Evolutionary conservation across 768 basidiomycete species (phyloP), one percentile per base, ranked within the genome.

Genomic region (Mrakia frigida): DNA sequence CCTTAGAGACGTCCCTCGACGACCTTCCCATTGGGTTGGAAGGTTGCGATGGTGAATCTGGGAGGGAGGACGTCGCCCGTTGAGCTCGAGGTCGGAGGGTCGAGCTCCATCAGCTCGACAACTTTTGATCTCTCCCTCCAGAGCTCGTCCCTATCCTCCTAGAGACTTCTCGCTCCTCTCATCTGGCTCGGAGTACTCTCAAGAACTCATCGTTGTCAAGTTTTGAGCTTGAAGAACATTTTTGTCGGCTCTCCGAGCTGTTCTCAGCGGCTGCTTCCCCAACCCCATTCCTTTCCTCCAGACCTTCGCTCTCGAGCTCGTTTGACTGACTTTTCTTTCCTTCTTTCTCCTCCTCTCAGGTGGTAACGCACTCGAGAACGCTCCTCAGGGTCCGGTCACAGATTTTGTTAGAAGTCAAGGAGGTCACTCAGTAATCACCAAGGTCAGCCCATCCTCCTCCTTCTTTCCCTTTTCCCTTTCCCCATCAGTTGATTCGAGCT

Each of bases 381-480:
- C 95, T 41, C 86, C 90, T 37, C 86, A 90, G 37, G 88, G 92
- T 73, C 88, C 87, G 78, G 90, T 99, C 59, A 87, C 89, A 79
- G 94, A 98, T 85, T 99, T 96, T 84, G 95, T 98, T 50, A 90
- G 91, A 82, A 85, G 86, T 69, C 86, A 95, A 83, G 94, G 95
- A 14, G 97, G 97, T 76, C 97, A 99, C 84, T 96, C 97, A 28
- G 95, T 98, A 78, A 98, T 99, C 85, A 97, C 94, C 76, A 98
- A 98, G 86, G 97, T 95, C 80, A 78, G 87, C 82, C 56, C 56
- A 28, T 7, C 3, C 53, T 79, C 68, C 39, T 18, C 41, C 28
- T 52, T 43, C 50, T 56, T 53, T 52, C 46, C 18, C 21, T 18
- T 56, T 5, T 50, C 71, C 16, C 43, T 43, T 43, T 43, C 46